phyloP scores from a whole-genome alignment of 2,329 filamentous ascomycete genomes.

The Penicillium sumatraense region DNA sequence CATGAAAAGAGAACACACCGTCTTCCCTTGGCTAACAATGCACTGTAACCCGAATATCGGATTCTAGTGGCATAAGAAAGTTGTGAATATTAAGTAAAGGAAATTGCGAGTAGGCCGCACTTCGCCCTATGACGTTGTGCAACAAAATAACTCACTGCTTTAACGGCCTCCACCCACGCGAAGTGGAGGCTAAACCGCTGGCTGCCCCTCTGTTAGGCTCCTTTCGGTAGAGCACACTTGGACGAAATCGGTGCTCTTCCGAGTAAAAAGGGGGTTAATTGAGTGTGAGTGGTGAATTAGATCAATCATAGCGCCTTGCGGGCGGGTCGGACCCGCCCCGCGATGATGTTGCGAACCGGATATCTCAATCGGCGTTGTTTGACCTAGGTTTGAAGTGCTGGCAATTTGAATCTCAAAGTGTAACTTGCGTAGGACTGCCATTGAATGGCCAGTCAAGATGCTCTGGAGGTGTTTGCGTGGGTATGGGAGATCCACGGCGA shows the following conservation, averaged over 20 bases:
- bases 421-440: not conserved
- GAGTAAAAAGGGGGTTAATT: not conserved
- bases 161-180: not conserved
- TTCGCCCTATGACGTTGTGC: not conserved
- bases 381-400: not conserved
- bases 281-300: not conserved
- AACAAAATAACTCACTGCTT: conserved; percentile 4
- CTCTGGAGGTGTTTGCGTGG: not conserved
- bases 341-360: conserved; percentile 3
- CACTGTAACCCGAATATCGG: not conserved
- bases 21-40: no score
- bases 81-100: not conserved
- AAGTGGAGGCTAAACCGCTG: not conserved
- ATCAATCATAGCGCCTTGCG: not conserved
- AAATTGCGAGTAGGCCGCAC: conserved; percentile 6
- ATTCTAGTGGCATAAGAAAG: not conserved
- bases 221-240: not conserved
- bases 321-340: conserved; percentile 2
- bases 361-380: not conserved
- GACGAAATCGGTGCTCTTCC: not conserved
- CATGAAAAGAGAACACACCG: no score
- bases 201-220: not conserved
- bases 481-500: not conserved
- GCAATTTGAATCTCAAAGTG: not conserved
- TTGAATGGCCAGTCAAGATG: not conserved